Base-by-base conservation (phyloP, 768 basidiomycete genomes). In the Tremella fuciformis region DNA sequence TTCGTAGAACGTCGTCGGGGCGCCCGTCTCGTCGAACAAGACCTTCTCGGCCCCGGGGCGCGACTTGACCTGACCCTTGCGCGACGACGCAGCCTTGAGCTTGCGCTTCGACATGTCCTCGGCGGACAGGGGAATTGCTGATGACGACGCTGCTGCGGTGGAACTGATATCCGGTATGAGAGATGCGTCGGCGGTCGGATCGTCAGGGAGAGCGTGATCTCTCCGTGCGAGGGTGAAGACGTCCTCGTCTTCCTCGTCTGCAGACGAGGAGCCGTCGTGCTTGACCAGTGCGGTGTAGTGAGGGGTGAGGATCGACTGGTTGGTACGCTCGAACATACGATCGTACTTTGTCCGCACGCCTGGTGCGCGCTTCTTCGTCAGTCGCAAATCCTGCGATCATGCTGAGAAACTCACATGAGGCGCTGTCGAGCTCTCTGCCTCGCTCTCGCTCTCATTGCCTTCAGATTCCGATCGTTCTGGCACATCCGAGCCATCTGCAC, bases 301-400 rank as follows among this genome's bases (percentile, higher is more conserved):
- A 59, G 86, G 84, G 0, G 92, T 91, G 29, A 97, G 82, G 50
- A 97, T 86, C 63, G 85, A 87, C 75, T 96, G 93, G 74, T 96
- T 97, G 76, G 90, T 94, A 57, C 93, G 85, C 71, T 89, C 88
- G 74, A 97, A 98, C 92, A 99, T 97, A 53, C 90, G 85, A 77
- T 97, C 94, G 76, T 97, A 96, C 78, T 94, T 97, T 2, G 94
- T 97, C 51, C 88, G 84, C 6, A 77, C 74, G n/a, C 61, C 58
- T 13, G 61, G 58, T 13, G 64, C 53, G 21, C 37, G 21, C 15
- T 13, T 2, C 49, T 25, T 26, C 8, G 48, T 42, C 24, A 47
- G 41, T 40, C 26, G 34, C 50, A n/a, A 46, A 15, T 4, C 42
- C 7, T 6, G 6, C 16, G 6, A 11, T 11, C 29, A 34, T 4